These are phyloP conservation scores for Globisporangium alternatum DNA, from an alignment of 352 stramenopile genomes.

Conservation along the genomic window DNA sequence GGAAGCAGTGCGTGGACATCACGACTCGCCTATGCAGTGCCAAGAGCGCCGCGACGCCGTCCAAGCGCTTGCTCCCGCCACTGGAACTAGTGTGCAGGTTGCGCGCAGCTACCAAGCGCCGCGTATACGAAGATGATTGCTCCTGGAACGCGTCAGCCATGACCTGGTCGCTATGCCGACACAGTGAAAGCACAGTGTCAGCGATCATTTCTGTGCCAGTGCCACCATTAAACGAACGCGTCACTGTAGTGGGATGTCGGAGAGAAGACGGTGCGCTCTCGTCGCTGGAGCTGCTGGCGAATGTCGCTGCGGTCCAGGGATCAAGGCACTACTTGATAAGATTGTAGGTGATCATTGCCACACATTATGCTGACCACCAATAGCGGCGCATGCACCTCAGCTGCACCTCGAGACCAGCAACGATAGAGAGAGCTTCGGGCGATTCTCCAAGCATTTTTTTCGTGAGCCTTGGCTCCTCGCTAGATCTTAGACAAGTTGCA, in stretches of 20 bases:
- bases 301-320: conserved; percentile 5
- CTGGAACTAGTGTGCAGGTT: neutral
- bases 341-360: neutral
- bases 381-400: too few species aligned
- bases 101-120: neutral
- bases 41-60: neutral
- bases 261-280: neutral
- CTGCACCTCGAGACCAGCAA: neutral
- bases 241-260: neutral
- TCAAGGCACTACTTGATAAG: neutral
- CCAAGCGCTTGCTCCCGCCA: neutral
- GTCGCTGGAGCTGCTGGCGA: conserved; percentile 7
- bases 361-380: neutral
- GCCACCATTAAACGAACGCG: neutral
- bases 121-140: too few species aligned
- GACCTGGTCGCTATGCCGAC: neutral
- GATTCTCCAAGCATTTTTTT: too few species aligned
- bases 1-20: neutral
- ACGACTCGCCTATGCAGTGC: neutral
- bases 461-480: neutral
- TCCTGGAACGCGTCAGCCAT: too few species aligned
- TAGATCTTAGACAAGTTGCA: neutral
- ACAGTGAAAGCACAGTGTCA: too few species aligned
- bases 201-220: neutral
- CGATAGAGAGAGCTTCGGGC: neutral